These are phyloP conservation scores for Dioscorea cayenensis DNA, from an alignment of 116 monocot genomes.

Conservation along the genomic window DNA sequence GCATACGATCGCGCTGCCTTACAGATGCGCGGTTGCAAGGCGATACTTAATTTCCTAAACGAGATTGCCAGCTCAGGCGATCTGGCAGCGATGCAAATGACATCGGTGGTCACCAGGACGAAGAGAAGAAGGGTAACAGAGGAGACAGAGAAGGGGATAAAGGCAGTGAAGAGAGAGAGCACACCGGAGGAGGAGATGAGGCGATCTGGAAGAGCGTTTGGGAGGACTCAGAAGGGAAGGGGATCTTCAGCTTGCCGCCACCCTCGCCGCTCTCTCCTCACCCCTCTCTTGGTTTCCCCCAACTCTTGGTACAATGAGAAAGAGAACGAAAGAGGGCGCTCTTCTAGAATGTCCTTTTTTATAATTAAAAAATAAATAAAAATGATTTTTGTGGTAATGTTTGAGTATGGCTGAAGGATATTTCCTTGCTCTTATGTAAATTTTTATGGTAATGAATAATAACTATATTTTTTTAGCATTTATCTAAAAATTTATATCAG, in stretches of 20 bases:
- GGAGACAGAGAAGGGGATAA: not conserved
- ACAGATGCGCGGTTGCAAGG: constrained; percentile 31
- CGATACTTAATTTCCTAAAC: constrained; percentile 50
- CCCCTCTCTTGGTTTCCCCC: constrained; percentile 11
- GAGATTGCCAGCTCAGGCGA: constrained; percentile 21
- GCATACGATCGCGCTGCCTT: constrained; percentile 51
- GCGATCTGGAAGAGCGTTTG: constrained; percentile 1
- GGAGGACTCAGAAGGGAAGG: too few relatives aligned
- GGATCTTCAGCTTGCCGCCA: constrained; percentile 25
- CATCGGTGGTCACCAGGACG: not conserved
- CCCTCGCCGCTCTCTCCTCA: constrained; percentile 27
- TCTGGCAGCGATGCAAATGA: not conserved
- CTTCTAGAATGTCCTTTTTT: not conserved
- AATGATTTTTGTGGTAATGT: too few relatives aligned
- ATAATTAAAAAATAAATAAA: too few relatives aligned
- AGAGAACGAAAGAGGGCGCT: too few relatives aligned
- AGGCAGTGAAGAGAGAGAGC: not conserved
- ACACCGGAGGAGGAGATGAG: not conserved
- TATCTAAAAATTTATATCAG: too few relatives aligned
- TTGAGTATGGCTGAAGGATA: too few relatives aligned
- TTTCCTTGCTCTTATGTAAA: too few relatives aligned
- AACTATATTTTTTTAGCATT: too few relatives aligned
- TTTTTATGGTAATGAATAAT: too few relatives aligned
- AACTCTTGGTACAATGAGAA: not conserved
- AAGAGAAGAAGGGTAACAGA: constrained; percentile 5